Evolutionary conservation across 2,329 filamentous ascomycete species (phyloP).

Genomic region (Cladosporium austrohemisphaericum): DNA sequence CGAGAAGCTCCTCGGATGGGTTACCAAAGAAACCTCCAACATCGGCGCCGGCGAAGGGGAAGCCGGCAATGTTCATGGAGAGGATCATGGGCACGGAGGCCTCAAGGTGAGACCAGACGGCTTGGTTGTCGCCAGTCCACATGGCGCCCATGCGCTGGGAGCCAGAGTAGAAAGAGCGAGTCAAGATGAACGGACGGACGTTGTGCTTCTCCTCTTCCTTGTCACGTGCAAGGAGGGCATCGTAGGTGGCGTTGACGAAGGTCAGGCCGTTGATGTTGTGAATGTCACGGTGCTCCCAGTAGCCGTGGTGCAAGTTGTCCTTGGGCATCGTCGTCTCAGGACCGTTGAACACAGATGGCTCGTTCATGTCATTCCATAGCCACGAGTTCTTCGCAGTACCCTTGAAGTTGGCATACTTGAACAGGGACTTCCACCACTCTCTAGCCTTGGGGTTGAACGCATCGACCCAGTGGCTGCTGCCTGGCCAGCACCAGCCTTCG

Average conservation of each 20-base stretch:
- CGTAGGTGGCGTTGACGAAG: constrained; percentile 88
- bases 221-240: constrained; percentile 78
- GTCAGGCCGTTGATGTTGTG: constrained; percentile 96
- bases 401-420: constrained; percentile 83
- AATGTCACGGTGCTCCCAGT: constrained; percentile 95
- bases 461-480: constrained; percentile 93
- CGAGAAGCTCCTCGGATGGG: constrained; percentile 84
- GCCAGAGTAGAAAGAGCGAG: constrained; percentile 86
- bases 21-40: constrained; percentile 98
- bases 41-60: constrained; percentile 90
- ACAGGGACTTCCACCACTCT: constrained; percentile 86
- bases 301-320: constrained; percentile 85
- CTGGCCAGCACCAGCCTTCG: constrained; percentile 98
- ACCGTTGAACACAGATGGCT: constrained; percentile 97
- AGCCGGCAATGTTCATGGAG: constrained; percentile 87
- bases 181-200: constrained; percentile 81
- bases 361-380: constrained; percentile 99
- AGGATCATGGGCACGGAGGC: constrained; percentile 89
- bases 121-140: constrained; percentile 99
- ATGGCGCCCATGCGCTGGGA: constrained; percentile 88
- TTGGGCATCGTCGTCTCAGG: constrained; percentile 99
- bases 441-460: constrained; percentile 89
- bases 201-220: constrained; percentile 64
- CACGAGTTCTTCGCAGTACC: constrained; percentile 83
- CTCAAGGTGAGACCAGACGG: constrained; percentile 86